phyloP scores from a whole-genome alignment of 306 rosid genomes.

The Mimosa bimucronata region DNA sequence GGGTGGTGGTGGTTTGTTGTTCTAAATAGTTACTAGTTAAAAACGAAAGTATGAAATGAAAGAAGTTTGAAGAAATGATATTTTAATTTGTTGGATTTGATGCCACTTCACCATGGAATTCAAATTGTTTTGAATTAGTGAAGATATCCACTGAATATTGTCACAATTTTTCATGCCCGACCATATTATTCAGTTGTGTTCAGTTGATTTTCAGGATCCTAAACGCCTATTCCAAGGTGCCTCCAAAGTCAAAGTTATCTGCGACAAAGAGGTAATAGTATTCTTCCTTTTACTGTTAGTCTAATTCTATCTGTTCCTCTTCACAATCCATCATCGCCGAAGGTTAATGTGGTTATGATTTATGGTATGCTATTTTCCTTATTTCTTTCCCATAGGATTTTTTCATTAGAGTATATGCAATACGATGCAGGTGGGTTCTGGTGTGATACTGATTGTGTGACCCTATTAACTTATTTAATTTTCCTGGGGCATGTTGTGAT shows the following conservation, averaged over 20 bases:
- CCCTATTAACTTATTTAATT: not conserved
- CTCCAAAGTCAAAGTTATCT: slow-evolving; percentile 43
- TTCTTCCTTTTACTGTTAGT: not conserved
- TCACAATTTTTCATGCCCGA: not conserved
- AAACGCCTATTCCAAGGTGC: slow-evolving; percentile 42
- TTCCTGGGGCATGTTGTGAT: not conserved
- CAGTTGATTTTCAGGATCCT: slow-evolving; percentile 35
- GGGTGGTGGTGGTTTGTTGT: not conserved
- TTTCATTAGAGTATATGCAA: not conserved
- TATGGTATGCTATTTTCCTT: not conserved
- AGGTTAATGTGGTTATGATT: slow-evolving; percentile 11
- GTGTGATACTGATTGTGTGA: slow-evolving; percentile 3
- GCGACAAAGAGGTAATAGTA: slow-evolving; percentile 35
- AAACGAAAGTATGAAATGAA: not conserved
- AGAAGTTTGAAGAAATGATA: not conserved
- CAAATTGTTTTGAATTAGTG: not conserved
- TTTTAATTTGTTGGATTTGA: not conserved
- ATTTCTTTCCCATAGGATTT: not conserved
- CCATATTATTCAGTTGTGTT: slow-evolving; percentile 6
- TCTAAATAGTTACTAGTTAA: not conserved
- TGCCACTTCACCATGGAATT: not conserved
- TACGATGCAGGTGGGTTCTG: not conserved
- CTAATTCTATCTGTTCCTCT: not conserved
- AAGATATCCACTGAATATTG: not conserved
- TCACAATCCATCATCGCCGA: not conserved